These are phyloP conservation scores for Smallanthus sonchifolius DNA, from an alignment of 129 eudicot species.

Conservation along the genomic window DNA sequence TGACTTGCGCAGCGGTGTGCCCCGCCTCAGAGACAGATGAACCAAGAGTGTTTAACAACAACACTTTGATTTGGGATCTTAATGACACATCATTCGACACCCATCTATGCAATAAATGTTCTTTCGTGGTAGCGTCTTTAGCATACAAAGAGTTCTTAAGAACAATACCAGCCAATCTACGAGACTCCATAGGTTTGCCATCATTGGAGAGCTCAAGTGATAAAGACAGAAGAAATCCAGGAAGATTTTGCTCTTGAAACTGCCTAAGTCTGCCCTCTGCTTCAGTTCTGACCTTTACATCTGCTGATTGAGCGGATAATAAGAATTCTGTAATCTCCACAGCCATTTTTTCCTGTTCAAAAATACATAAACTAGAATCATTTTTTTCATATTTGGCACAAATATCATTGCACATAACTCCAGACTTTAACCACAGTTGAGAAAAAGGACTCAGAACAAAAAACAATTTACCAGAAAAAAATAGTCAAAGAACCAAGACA, in stretches of 20 bases:
- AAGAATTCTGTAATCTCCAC: slow-evolving; percentile 72
- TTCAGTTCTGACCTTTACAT: slow-evolving; percentile 62
- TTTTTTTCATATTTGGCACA: not conserved
- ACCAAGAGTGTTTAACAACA: slow-evolving; percentile 64
- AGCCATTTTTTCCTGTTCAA: slow-evolving; percentile 50
- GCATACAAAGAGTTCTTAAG: slow-evolving; percentile 87
- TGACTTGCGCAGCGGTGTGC: slow-evolving; percentile 85
- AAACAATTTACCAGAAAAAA: not conserved
- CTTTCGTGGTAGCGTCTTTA: slow-evolving; percentile 64
- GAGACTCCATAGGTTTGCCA: slow-evolving; percentile 74
- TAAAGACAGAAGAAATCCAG: slow-evolving; percentile 66
- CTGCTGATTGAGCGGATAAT: slow-evolving; percentile 72
- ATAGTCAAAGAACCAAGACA: too few relatives aligned
- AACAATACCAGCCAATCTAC: slow-evolving; percentile 86
- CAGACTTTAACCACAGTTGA: not conserved
- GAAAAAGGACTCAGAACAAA: not conserved
- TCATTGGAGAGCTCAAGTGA: slow-evolving; percentile 75
- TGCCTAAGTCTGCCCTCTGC: slow-evolving; percentile 67
- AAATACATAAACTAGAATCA: not conserved
- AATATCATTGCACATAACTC: not conserved
- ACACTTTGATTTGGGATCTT: slow-evolving; percentile 62
- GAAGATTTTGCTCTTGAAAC: slow-evolving; percentile 76
- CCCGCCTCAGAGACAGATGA: slow-evolving; percentile 72
- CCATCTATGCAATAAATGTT: slow-evolving; percentile 66
- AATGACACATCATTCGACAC: slow-evolving; percentile 47